Evolutionary conservation across 1,139 yeast species (phyloP), one percentile per base, ranked within the genome.

Genomic region (Kazachstania sp.): DNA sequence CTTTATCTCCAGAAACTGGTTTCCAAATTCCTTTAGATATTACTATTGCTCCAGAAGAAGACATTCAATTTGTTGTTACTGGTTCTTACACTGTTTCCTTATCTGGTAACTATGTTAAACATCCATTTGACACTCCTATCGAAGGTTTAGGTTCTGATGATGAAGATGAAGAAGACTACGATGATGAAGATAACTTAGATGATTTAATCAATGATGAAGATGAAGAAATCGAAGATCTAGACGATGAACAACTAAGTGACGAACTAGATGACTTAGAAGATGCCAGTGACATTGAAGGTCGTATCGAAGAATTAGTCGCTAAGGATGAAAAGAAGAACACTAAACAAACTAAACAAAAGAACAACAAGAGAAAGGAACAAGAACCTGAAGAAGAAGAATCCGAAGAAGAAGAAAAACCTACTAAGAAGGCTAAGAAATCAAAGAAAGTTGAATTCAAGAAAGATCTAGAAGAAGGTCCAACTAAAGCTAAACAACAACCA

Each of bases 11-110:
- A 69, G 77, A 83, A 65, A 60, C 67, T 45, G 85, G 80, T 67
- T 90, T 70, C 77, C 99, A 92, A 75, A 97, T 90, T 75, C 73
- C 94, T 52, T 69, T 92, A 52, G 97, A 92, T 65, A 72, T 92
- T 59, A 87, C 95, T 64, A 84, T 94, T 65, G 77, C 83, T 51
- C 95, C 97, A 61, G 94, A 83, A 64, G 98, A 92, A 72, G 95
- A 88, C 65, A 90, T 92, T 53, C 81, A 77, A 74, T 92, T 92
- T 65, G 94, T 87, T 62, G 97, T 86, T 51, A 84, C 95, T 55
- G 98, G 98, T 60, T 88, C 97, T 36, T 88, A 87, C 73, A 85
- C 95, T 58, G 75, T 92, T 57, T 95, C 90, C 69, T 75, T 92
- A 63, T 77, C 87, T 60, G 99, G 99, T 74, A 90, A 92, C 81